phyloP scores from a whole-genome alignment of 2,329 filamentous ascomycete genomes.

The Trichoderma brevicompactum region DNA sequence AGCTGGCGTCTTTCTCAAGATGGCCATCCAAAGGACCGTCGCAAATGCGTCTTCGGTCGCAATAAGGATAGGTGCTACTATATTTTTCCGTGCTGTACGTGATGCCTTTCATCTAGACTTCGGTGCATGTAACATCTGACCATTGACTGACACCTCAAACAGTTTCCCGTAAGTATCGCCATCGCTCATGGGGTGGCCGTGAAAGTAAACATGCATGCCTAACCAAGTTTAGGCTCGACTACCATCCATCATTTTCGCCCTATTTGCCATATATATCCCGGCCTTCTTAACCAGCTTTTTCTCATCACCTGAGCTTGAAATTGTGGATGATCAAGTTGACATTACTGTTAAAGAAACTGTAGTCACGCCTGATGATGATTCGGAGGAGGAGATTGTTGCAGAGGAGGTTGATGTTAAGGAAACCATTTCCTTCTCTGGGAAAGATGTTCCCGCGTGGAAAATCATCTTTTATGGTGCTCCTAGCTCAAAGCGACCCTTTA shows the following conservation, averaged over 20 bases:
- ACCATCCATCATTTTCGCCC: slow-evolving; percentile 61
- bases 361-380: slow-evolving; percentile 36
- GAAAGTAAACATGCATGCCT: slow-evolving; percentile 25
- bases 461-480: slow-evolving; percentile 79
- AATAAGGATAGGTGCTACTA: slow-evolving; percentile 44
- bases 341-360: slow-evolving; percentile 56
- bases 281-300: slow-evolving; percentile 65
- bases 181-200: background rate
- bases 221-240: slow-evolving; percentile 43
- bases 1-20: slow-evolving; percentile 28
- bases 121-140: background rate
- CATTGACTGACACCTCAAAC: slow-evolving; percentile 29
- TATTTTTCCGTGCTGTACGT: slow-evolving; percentile 45
- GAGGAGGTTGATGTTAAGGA: slow-evolving; percentile 66
- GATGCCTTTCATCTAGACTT: slow-evolving; percentile 26
- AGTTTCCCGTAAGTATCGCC: slow-evolving; percentile 45
- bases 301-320: slow-evolving; percentile 59
- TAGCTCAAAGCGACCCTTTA: slow-evolving; percentile 67
- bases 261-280: slow-evolving; percentile 68
- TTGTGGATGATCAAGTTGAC: slow-evolving; percentile 66
- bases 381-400: slow-evolving; percentile 45
- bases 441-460: slow-evolving; percentile 59
- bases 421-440: slow-evolving; percentile 62
- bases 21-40: slow-evolving; percentile 40
- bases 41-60: slow-evolving; percentile 44